A percentile compares a stretch with the other conserved stretches of the same genome.
phyloP scores from a whole-genome alignment of 129 eudicot genomes.

The Gnaphalium uliginosum region DNA sequence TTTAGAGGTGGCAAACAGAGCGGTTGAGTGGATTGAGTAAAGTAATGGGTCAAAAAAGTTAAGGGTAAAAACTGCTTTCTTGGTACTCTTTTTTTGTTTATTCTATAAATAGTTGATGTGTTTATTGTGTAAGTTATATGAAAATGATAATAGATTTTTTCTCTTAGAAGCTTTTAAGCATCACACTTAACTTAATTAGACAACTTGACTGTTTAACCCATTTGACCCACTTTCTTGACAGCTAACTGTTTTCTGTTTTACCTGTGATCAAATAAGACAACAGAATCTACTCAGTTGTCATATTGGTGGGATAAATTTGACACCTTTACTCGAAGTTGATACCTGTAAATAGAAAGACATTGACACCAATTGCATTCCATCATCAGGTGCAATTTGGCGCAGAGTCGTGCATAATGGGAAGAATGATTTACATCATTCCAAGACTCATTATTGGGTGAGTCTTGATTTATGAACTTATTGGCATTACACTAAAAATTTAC shows the following conservation, averaged over 20 bases:
- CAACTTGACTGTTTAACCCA: not conserved
- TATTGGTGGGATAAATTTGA: not conserved
- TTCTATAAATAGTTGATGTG: not conserved
- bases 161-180: not conserved
- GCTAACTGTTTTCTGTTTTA: not conserved
- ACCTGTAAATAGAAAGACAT: not conserved
- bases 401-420: slow-evolving; percentile 91
- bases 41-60: not conserved
- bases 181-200: not conserved
- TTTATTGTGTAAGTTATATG: not conserved
- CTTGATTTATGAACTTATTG: not conserved
- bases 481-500: not conserved
- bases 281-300: not conserved
- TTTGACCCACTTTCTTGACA: not conserved
- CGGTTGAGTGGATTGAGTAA: not conserved
- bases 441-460: slow-evolving; percentile 86
- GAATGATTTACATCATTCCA: slow-evolving; percentile 64
- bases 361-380: slow-evolving; percentile 2
- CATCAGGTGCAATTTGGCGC: slow-evolving; percentile 78
- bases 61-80: not conserved
- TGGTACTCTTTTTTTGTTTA: not conserved
- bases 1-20: not conserved
- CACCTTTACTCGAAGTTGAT: not conserved
- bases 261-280: not conserved
- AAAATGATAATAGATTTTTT: too few species aligned